These are phyloP conservation scores for Dryas alaskensis DNA, from an alignment of 306 rosid species.

Conservation along the genomic window DNA sequence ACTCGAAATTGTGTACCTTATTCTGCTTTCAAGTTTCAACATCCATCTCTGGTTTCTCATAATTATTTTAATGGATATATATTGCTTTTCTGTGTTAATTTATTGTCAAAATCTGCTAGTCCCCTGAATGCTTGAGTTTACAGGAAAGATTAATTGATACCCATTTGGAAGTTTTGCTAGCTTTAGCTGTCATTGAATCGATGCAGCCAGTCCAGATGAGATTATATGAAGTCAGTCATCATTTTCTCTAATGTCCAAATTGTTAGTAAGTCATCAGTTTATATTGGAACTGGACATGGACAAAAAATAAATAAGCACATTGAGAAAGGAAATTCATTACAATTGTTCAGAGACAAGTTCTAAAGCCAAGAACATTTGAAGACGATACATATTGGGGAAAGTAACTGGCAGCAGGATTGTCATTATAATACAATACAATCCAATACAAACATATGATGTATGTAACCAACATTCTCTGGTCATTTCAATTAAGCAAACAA, in stretches of 20 bases:
- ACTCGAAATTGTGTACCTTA: no score
- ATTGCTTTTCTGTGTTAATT: background rate
- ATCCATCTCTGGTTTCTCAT: no score
- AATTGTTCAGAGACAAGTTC: background rate
- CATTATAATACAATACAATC: background rate
- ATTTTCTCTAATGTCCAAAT: background rate
- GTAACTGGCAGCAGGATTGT: background rate
- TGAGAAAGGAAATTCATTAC: background rate
- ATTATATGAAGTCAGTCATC: background rate
- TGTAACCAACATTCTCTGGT: background rate
- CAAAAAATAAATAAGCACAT: background rate
- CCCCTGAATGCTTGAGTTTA: background rate
- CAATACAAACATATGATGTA: background rate
- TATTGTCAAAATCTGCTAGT: background rate
- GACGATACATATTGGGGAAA: background rate
- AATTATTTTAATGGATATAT: background rate
- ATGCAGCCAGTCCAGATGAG: background rate
- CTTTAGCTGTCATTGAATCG: background rate
- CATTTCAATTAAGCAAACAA: background rate
- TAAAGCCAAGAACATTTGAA: background rate
- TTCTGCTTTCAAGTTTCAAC: no score
- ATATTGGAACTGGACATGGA: background rate
- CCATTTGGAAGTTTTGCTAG: background rate
- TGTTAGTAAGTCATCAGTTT: background rate
- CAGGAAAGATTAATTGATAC: background rate